Base-by-base conservation (phyloP, 306 rosid genomes). In the Hylodesmum podocarpum region DNA sequence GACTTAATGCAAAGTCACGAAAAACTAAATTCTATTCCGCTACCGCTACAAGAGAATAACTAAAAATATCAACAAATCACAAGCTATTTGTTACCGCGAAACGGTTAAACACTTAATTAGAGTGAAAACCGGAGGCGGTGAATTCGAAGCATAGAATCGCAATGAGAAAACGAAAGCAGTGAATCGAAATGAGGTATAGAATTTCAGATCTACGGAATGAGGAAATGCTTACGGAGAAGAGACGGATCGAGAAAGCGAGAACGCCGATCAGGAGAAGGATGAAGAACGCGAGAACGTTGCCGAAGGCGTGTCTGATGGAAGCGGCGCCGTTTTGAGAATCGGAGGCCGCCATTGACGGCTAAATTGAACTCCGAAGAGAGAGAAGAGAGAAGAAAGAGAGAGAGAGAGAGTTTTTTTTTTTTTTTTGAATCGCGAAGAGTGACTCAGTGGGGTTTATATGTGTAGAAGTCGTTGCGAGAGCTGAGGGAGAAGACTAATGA, bases 181-280 rank as follows among this genome's bases (percentile, higher is more conserved):
- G 18, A 76, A 50, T 0, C 15, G 57, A 5, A 25, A 72, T 37
- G 15, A 39, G 59, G 28, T 2, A 0, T 1, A 70, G 57, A 12
- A 12, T 44, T 70, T 28, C 76, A 74, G 98, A 89, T 96, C 96
- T 73, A 39, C 8, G 46, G 64, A 28, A 65, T 5, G 54, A 67
- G 22, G 61, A 70, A 75, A 84, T 81, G 89, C 97, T 91, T 87
- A 96, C 99, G 67, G 99, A 96, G 90, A 96, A 96, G 78, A 96
- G 92, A 3, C 99, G 97, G 89, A 96, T 96, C 86, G 99, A 96
- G 86, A 96, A 96, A 27, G 99, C 99, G 44, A 96, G 99, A 67
- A 92, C 97, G 18, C 99, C 99, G 86, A 96, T 92, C 83, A 96
- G 83, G 80, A 96, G 70, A 76, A 96, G 96, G 84, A 96, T 92